Percentiles rank a stretch among this genome's conserved stretches.
Conservation (phyloP, 2,329 filamentous ascomycete genomes). For the Parasarocladium wereldwijsianum region DNA sequence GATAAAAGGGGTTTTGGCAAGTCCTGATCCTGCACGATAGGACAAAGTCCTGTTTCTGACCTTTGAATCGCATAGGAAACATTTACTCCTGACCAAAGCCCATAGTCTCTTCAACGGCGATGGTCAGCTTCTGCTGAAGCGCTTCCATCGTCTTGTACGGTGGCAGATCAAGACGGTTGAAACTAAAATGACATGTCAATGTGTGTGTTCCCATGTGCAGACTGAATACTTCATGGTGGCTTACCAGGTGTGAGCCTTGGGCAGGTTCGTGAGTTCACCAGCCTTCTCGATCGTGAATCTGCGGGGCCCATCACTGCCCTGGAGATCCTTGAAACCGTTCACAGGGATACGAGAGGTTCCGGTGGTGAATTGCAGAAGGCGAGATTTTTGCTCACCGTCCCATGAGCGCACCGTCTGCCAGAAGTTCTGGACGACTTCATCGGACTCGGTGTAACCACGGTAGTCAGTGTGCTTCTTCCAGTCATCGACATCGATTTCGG, state of each 20-base stretch:
- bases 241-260: conserved; percentile 96
- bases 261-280: conserved; percentile 76
- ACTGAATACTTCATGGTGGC: conserved; percentile 17
- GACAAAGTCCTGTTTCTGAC: too few relatives aligned
- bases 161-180: conserved; percentile 92
- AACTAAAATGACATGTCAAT: conserved; percentile 39
- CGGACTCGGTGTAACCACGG: conserved; percentile 91
- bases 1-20: too few relatives aligned
- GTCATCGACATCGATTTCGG: conserved; percentile 98
- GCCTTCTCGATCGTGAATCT: conserved; percentile 98
- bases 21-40: too few relatives aligned
- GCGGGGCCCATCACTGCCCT: conserved; percentile 88
- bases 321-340: conserved; percentile 98
- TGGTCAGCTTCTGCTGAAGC: conserved; percentile 79
- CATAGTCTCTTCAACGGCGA: conserved; percentile 97
- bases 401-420: conserved; percentile 95
- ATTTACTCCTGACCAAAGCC: conserved; percentile 91
- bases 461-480: conserved; percentile 99
- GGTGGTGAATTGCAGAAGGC: conserved; percentile 90
- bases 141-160: conserved; percentile 81
- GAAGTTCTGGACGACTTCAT: conserved; percentile 96
- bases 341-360: conserved; percentile 96
- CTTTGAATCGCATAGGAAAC: too few relatives aligned
- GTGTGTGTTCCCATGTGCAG: conserved; percentile 1
- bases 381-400: conserved; percentile 97